These are phyloP conservation scores for Lepidium africanum DNA, from an alignment of 345 rosid species.

Conservation along the genomic window DNA sequence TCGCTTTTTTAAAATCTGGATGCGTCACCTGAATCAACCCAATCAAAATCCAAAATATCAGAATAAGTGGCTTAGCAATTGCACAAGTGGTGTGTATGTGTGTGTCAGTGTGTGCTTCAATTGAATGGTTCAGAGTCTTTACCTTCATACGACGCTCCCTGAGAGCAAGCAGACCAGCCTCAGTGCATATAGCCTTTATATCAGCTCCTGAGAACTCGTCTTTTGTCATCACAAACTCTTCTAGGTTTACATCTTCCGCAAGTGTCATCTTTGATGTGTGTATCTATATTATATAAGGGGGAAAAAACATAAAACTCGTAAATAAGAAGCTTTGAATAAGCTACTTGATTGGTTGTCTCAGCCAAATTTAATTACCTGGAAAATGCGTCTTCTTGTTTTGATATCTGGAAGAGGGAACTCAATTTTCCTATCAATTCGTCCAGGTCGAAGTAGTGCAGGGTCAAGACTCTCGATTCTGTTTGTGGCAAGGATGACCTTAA, in stretches of 20 bases:
- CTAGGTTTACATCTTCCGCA: slow-evolving; percentile 92
- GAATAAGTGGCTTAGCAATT: neutral
- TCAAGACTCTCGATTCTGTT: slow-evolving; percentile 94
- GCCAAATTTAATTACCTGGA: slow-evolving; percentile 49
- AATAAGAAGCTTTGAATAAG: neutral
- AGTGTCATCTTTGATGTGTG: slow-evolving; percentile 96
- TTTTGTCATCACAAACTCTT: slow-evolving; percentile 98
- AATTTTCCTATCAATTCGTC: slow-evolving; percentile 89
- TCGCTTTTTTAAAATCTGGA: slow-evolving; percentile 83
- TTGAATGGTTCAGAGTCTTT: neutral
- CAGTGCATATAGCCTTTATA: slow-evolving; percentile 95
- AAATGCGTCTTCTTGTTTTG: slow-evolving; percentile 93
- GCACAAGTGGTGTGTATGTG: neutral
- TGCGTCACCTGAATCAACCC: slow-evolving; percentile 59
- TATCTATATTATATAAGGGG: slow-evolving; percentile 34
- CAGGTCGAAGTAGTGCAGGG: slow-evolving; percentile 96
- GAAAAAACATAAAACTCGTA: neutral
- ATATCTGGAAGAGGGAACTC: slow-evolving; percentile 99
- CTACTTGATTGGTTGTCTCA: neutral
- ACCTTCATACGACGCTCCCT: slow-evolving; percentile 99
- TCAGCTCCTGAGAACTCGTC: slow-evolving; percentile 99
- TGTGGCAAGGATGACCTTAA: slow-evolving; percentile 93
- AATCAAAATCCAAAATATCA: neutral
- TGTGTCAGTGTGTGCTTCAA: neutral
- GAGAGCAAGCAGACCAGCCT: slow-evolving; percentile 93